Evolutionary conservation across 2,329 filamentous ascomycete species (phyloP).

Genomic region (Chaetomium globosum): DNA sequence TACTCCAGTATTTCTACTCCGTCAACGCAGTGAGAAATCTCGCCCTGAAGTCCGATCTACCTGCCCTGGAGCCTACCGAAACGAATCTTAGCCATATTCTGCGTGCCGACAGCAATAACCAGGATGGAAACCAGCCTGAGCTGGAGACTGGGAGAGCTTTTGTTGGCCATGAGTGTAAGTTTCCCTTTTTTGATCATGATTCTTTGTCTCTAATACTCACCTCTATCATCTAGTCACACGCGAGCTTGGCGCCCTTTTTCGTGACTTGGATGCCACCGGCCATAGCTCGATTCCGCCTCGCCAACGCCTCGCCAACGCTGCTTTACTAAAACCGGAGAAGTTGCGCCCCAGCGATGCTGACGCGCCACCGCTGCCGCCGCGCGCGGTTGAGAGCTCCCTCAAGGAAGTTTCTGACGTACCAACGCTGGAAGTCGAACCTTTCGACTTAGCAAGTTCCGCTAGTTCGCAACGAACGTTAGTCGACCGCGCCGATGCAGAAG

Average conservation of each 20-base stretch:
- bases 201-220: not conserved
- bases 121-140: slow-evolving; percentile 41
- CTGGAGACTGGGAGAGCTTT: slow-evolving; percentile 45
- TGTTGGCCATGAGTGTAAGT: slow-evolving; percentile 71
- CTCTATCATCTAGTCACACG: slow-evolving; percentile 61
- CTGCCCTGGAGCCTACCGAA: slow-evolving; percentile 68
- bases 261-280: slow-evolving; percentile 66
- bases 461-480: slow-evolving; percentile 59
- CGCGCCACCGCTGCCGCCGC: slow-evolving; percentile 54
- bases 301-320: slow-evolving; percentile 77
- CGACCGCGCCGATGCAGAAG: slow-evolving; percentile 47
- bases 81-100: slow-evolving; percentile 68
- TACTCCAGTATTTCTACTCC: slow-evolving; percentile 93
- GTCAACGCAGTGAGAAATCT: slow-evolving; percentile 79
- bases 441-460: slow-evolving; percentile 50
- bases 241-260: slow-evolving; percentile 71
- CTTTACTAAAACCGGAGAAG: slow-evolving; percentile 55
- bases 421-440: slow-evolving; percentile 37
- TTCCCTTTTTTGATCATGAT: not conserved
- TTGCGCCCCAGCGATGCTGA: slow-evolving; percentile 27
- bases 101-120: slow-evolving; percentile 56
- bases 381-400: slow-evolving; percentile 30
- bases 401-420: slow-evolving; percentile 35
- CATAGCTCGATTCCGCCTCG: slow-evolving; percentile 68
- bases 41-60: slow-evolving; percentile 72